Conservation (phyloP, 768 basidiomycete species). For the Epithele typhae region DNA sequence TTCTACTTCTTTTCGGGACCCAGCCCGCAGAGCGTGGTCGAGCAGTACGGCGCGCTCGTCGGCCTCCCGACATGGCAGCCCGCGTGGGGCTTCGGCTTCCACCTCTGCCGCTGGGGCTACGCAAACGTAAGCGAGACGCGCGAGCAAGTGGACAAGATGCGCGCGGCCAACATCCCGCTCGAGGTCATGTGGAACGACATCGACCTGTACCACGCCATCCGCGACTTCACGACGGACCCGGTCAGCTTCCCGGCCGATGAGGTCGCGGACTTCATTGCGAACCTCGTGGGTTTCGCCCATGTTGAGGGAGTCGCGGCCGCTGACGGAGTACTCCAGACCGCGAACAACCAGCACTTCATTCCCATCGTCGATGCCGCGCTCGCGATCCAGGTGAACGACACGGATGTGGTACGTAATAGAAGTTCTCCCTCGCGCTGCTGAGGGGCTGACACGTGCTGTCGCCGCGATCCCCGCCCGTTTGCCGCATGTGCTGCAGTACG, state of each 20-base stretch:
- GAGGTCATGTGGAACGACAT: conserved; percentile 85
- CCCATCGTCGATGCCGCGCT: conserved; percentile 69
- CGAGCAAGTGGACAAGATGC: conserved; percentile 52
- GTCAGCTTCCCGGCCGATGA: too few species aligned
- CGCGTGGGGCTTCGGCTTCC: conserved; percentile 75
- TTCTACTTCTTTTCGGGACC: conserved; percentile 69
- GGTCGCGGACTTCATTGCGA: conserved; percentile 29
- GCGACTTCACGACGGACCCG: conserved; percentile 51
- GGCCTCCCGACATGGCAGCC: conserved; percentile 72
- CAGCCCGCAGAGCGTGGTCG: conserved; percentile 51
- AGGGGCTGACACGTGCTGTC: too few species aligned
- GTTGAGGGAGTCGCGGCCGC: neutral
- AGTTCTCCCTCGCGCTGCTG: too few species aligned
- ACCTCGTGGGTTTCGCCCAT: conserved; percentile 27
- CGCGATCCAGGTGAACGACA: conserved; percentile 49
- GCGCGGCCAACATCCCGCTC: conserved; percentile 68
- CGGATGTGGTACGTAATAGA: conserved; percentile 54
- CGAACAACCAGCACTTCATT: conserved; percentile 54
- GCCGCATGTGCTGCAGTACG: conserved; percentile 41
- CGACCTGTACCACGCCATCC: conserved; percentile 62
- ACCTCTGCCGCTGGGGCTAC: conserved; percentile 63
- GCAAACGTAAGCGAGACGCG: conserved; percentile 50
- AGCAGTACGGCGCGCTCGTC: conserved; percentile 65
- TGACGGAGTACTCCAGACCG: conserved; percentile 23
- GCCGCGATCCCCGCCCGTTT: neutral